These are phyloP conservation scores for Wickerhamiella bombiphila DNA, from an alignment of 805 yeast genomes.

Conservation along the genomic window DNA sequence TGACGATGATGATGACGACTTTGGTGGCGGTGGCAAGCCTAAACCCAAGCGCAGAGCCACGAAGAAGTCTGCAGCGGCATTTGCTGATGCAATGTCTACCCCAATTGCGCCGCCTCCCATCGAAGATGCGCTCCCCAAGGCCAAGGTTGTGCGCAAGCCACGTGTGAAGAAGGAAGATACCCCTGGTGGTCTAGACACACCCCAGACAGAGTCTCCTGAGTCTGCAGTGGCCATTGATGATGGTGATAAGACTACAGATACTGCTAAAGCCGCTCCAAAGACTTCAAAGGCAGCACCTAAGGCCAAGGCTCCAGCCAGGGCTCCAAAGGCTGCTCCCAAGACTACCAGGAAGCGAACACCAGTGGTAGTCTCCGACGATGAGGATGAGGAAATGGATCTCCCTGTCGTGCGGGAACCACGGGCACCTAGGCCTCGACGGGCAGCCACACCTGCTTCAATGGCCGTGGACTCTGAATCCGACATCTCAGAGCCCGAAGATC, in stretches of 20 bases:
- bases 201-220: background rate
- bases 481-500: slow-evolving; percentile 2
- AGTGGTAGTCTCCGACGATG: slow-evolving; percentile 3
- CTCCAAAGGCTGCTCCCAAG: slow-evolving; percentile 17
- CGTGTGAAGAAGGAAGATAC: slow-evolving; percentile 10
- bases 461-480: background rate
- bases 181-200: background rate
- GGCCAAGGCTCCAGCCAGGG: slow-evolving; percentile 19
- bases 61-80: slow-evolving; percentile 8
- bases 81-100: slow-evolving; percentile 6
- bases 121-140: slow-evolving; percentile 9
- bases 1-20: slow-evolving; percentile 25
- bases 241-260: slow-evolving; percentile 1
- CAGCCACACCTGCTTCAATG: slow-evolving; percentile 1
- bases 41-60: slow-evolving; percentile 18
- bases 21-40: slow-evolving; percentile 13
- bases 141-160: slow-evolving; percentile 1
- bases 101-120: slow-evolving; percentile 16
- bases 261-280: slow-evolving; percentile 2
- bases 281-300: slow-evolving; percentile 11
- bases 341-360: slow-evolving; percentile 17
- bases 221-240: slow-evolving; percentile 1
- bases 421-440: slow-evolving; percentile 1
- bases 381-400: slow-evolving; percentile 8
- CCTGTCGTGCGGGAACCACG: slow-evolving; percentile 3